Percentiles rank a stretch among this genome's conserved stretches.
Conservation (phyloP, 2,329 filamentous ascomycete genomes). For the Rachicladosporium sp. region DNA sequence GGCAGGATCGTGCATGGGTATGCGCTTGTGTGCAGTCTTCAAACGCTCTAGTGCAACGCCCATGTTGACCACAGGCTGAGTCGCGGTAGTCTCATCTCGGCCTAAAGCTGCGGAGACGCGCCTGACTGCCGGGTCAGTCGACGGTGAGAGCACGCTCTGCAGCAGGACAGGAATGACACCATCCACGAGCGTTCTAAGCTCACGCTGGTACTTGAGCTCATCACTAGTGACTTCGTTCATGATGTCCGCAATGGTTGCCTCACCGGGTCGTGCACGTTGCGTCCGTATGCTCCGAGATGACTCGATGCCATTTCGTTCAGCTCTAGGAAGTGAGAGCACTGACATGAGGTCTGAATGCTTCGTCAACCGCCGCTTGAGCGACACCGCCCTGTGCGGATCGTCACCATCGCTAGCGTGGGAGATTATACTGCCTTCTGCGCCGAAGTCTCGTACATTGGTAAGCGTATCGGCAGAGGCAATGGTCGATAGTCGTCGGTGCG, state of each 20-base stretch:
- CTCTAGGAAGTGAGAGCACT: slow-evolving; percentile 62
- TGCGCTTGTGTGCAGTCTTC: slow-evolving; percentile 64
- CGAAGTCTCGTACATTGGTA: slow-evolving; percentile 20
- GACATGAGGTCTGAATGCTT: slow-evolving; percentile 92
- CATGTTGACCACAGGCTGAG: slow-evolving; percentile 87
- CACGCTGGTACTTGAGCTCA: slow-evolving; percentile 76
- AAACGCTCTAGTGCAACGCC: slow-evolving; percentile 78
- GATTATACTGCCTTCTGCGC: slow-evolving; percentile 14
- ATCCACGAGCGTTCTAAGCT: slow-evolving; percentile 84
- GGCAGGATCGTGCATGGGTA: slow-evolving; percentile 61
- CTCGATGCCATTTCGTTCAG: slow-evolving; percentile 55
- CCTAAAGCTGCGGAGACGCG: slow-evolving; percentile 21
- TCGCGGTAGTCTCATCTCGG: slow-evolving; percentile 51
- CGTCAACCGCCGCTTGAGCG: slow-evolving; percentile 64
- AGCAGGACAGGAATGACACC: slow-evolving; percentile 89
- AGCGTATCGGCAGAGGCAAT: slow-evolving; percentile 47
- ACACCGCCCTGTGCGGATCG: slow-evolving; percentile 15
- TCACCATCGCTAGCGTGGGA: slow-evolving; percentile 19
- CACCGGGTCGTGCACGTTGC: slow-evolving; percentile 50
- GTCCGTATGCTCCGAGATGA: slow-evolving; percentile 70
- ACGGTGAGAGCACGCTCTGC: slow-evolving; percentile 67
- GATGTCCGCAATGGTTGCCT: slow-evolving; percentile 61
- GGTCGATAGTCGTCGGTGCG: slow-evolving; percentile 34
- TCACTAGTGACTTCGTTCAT: slow-evolving; percentile 71
- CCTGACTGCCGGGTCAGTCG: slow-evolving; percentile 35